Evolutionary conservation across 2,329 filamentous ascomycete species (phyloP).

Genomic region (Thelonectria blattea): DNA sequence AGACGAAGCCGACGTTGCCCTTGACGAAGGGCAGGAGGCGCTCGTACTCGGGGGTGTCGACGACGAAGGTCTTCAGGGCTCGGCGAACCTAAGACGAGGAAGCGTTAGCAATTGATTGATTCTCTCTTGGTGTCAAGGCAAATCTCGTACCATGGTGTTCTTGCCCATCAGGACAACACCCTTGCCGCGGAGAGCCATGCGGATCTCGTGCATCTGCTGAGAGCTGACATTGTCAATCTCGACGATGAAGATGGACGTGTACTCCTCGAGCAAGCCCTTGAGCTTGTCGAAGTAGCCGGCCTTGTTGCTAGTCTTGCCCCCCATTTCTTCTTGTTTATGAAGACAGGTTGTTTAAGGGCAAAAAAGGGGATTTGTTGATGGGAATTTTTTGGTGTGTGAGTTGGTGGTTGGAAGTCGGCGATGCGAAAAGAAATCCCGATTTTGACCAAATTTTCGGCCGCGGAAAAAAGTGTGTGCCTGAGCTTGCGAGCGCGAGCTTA

Average conservation of each 20-base stretch:
- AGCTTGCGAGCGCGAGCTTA: constrained; percentile 38
- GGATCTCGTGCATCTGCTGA: constrained; percentile 99
- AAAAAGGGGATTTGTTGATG: constrained; percentile 41
- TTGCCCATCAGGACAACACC: constrained; percentile 99
- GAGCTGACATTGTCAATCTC: constrained; percentile 99
- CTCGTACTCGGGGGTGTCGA: constrained; percentile 95
- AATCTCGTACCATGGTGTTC: constrained; percentile 99
- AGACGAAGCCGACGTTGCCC: constrained; percentile 99
- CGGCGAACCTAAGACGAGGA: constrained; percentile 75
- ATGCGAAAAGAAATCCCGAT: constrained; percentile 33
- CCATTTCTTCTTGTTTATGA: constrained; percentile 96
- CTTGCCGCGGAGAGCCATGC: constrained; percentile 85
- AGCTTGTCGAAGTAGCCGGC: constrained; percentile 99
- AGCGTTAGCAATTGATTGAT: constrained; percentile 26
- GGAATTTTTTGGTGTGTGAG: constrained; percentile 33
- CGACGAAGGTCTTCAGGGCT: constrained; percentile 93
- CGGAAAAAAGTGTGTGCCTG: constrained; percentile 43
- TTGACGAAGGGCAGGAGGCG: constrained; percentile 94
- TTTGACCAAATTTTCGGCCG: constrained; percentile 24
- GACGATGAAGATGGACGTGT: constrained; percentile 98
- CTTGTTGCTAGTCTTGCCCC: constrained; percentile 96
- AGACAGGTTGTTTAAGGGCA: constrained; percentile 99
- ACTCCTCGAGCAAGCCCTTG: constrained; percentile 94
- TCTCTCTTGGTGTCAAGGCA: neutral
- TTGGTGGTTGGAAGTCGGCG: constrained; percentile 32